Evolutionary conservation across 352 stramenopile species (phyloP).

Genomic region (Halophytophthora batemanensis): DNA sequence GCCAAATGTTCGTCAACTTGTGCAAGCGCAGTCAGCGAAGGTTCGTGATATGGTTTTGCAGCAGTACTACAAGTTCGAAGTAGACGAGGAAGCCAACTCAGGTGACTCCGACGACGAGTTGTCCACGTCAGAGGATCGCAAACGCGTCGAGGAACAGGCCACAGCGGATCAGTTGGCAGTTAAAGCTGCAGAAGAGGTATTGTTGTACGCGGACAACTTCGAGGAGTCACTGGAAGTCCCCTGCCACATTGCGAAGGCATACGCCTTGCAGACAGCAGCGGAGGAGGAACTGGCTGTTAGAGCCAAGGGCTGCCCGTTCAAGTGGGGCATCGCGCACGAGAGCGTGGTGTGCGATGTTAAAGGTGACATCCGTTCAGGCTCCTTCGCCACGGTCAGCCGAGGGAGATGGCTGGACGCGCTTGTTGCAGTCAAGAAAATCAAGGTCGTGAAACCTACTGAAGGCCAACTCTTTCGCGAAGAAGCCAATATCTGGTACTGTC

Average conservation of each 20-base stretch:
- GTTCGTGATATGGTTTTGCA: neutral
- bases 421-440: slow-evolving; percentile 14
- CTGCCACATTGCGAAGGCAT: neutral
- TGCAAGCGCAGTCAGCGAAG: neutral
- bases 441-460: neutral
- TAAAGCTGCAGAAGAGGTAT: neutral
- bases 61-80: neutral
- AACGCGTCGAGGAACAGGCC: neutral
- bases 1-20: too few relatives aligned
- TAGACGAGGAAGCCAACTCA: neutral
- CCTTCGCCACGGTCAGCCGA: slow-evolving; percentile 1
- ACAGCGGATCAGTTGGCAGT: neutral
- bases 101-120: neutral
- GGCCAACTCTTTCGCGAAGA: slow-evolving; percentile 14
- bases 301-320: too few relatives aligned
- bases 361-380: neutral
- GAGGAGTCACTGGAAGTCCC: neutral
- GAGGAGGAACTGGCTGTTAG: neutral
- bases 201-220: neutral
- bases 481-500: slow-evolving; percentile 18
- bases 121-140: neutral
- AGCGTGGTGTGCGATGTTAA: neutral
- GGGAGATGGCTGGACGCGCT: slow-evolving; percentile 7
- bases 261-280: neutral
- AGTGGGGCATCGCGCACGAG: neutral